These are phyloP conservation scores for Castanea sativa DNA, from an alignment of 306 rosid species.

Conservation along the genomic window DNA sequence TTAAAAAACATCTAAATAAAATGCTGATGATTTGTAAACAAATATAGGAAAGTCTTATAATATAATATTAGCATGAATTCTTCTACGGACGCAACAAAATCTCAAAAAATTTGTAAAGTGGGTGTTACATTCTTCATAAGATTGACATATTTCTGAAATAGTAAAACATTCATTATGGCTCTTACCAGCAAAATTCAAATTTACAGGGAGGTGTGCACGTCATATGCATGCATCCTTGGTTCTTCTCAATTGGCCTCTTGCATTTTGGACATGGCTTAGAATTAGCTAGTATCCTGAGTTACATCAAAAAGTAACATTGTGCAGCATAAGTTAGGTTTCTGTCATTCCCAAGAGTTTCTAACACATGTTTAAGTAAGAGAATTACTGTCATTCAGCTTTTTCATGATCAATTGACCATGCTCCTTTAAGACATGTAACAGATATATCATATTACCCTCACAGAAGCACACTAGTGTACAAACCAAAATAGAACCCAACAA, in stretches of 20 bases:
- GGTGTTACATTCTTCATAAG: not conserved
- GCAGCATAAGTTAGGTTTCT: not conserved
- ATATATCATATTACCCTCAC: too few relatives aligned
- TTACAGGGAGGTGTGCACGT: constrained; percentile 81
- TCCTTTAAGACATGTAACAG: too few relatives aligned
- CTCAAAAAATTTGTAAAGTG: too few relatives aligned
- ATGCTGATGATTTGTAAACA: not conserved
- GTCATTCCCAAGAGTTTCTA: too few relatives aligned
- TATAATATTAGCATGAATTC: not conserved
- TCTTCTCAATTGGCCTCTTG: constrained; percentile 86
- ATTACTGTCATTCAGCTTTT: too few relatives aligned
- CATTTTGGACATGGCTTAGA: constrained; percentile 93
- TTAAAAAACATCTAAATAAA: not conserved
- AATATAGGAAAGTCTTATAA: not conserved
- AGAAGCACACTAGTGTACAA: not conserved
- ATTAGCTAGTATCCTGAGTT: constrained; percentile 73
- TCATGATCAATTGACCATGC: too few relatives aligned
- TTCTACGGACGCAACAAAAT: too few relatives aligned
- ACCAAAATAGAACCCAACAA: not conserved
- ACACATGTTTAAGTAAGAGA: too few relatives aligned
- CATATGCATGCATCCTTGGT: constrained; percentile 93
- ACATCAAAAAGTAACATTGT: not conserved
- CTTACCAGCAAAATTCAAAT: constrained; percentile 86
- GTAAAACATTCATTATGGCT: not conserved
- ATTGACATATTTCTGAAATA: not conserved